Percentiles rank a stretch among this genome's conserved stretches.
These are phyloP conservation scores for Nothophoma quercina DNA, from an alignment of 2,329 filamentous ascomycete genomes.

Conservation along the genomic window DNA sequence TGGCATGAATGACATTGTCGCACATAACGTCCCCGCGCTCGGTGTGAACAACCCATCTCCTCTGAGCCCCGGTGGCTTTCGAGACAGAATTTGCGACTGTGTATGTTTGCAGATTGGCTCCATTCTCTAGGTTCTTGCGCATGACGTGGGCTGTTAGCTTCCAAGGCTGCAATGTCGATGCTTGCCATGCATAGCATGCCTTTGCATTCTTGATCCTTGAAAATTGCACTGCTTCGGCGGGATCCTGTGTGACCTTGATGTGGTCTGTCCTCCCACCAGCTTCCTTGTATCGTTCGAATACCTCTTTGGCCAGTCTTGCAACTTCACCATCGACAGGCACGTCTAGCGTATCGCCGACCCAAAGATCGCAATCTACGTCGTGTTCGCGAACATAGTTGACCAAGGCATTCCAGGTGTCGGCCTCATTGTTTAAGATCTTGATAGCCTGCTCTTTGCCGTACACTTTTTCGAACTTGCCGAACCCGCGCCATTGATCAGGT, in stretches of 20 bases:
- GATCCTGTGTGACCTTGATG: slow-evolving; percentile 31
- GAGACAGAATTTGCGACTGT: slow-evolving; percentile 25
- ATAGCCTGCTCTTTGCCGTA: slow-evolving; percentile 36
- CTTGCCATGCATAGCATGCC: slow-evolving; percentile 35
- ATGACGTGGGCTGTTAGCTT: slow-evolving; percentile 39
- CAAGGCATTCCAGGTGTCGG: slow-evolving; percentile 33
- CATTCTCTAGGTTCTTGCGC: slow-evolving; percentile 28
- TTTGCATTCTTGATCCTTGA: slow-evolving; percentile 31
- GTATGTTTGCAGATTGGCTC: slow-evolving; percentile 34
- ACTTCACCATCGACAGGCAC: slow-evolving; percentile 36
- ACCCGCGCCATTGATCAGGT: slow-evolving; percentile 38
- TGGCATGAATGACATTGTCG: slow-evolving; percentile 33
- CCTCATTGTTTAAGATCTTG: slow-evolving; percentile 38
- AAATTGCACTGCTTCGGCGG: slow-evolving; percentile 22
- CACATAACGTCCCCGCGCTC: slow-evolving; percentile 29
- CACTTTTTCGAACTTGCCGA: slow-evolving; percentile 35
- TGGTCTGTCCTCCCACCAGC: slow-evolving; percentile 34
- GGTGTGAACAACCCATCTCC: slow-evolving; percentile 30
- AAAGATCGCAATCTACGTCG: slow-evolving; percentile 38
- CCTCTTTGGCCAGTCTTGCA: slow-evolving; percentile 25
- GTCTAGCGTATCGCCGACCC: slow-evolving; percentile 38
- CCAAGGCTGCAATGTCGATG: slow-evolving; percentile 39
- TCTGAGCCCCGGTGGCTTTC: background rate
- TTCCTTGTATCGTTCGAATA: slow-evolving; percentile 29
- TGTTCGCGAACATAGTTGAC: slow-evolving; percentile 29